Conservation (phyloP, 1,139 yeast genomes). For the Sugiyamaella paludigena region DNA sequence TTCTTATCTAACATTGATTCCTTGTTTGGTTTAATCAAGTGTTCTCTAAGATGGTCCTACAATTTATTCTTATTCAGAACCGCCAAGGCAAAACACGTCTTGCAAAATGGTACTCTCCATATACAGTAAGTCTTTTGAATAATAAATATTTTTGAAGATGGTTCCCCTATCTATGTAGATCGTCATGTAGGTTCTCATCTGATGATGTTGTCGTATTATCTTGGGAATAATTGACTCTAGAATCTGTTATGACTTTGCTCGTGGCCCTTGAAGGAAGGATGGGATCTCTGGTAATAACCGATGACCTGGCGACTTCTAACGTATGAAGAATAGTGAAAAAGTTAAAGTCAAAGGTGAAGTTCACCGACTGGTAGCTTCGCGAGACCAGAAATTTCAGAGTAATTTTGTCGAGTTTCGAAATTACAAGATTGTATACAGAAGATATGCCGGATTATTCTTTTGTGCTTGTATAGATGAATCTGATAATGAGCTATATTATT, state of each 20-base stretch:
- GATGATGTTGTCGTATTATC: no score
- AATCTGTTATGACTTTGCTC: no score
- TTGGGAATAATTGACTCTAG: no score
- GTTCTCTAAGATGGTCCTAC: conserved; percentile 56
- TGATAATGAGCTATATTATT: conserved; percentile 77
- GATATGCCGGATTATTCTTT: conserved; percentile 91
- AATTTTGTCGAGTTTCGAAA: conserved; percentile 52
- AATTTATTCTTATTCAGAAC: conserved; percentile 77
- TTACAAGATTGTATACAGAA: conserved; percentile 73
- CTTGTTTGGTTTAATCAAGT: no score
- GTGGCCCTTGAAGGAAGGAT: no score
- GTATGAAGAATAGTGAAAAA: conserved; percentile 50
- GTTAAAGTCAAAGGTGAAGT: conserved; percentile 57
- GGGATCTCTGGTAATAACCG: no score
- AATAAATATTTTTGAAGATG: no score
- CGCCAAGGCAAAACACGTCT: conserved; percentile 91
- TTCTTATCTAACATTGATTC: no score
- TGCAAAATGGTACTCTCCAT: conserved; percentile 69
- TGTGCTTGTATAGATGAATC: conserved; percentile 70
- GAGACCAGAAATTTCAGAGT: conserved; percentile 76
- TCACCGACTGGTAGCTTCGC: conserved; percentile 75
- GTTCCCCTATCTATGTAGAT: neutral
- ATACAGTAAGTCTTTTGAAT: conserved; percentile 38
- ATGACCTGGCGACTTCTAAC: no score
- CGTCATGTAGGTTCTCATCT: neutral